phyloP scores from a whole-genome alignment of 2,329 filamentous ascomycete species.

The Tolypocladium tropicale region DNA sequence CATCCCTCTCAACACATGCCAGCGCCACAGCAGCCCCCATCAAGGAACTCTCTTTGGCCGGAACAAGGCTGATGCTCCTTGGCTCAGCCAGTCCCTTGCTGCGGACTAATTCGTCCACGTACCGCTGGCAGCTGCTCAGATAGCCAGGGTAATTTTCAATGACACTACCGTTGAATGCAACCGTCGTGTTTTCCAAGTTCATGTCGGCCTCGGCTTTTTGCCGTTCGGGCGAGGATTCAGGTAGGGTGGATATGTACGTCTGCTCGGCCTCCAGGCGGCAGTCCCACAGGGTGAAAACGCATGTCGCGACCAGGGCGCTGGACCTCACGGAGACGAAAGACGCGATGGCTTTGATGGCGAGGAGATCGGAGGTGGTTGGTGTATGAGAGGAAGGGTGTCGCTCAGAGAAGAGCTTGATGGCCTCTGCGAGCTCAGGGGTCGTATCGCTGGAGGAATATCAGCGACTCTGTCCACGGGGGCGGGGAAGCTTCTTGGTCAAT shows the following conservation, averaged over 20 bases:
- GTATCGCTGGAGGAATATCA: constrained; percentile 30
- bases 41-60: constrained; percentile 64
- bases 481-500: neutral
- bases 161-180: constrained; percentile 74
- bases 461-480: neutral
- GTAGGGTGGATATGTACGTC: constrained; percentile 20
- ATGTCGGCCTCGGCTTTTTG: constrained; percentile 41
- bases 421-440: constrained; percentile 29
- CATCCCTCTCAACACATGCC: constrained; percentile 26
- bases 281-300: constrained; percentile 49
- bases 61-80: constrained; percentile 48
- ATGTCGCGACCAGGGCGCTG: constrained; percentile 47
- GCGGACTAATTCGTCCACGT: constrained; percentile 49
- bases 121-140: constrained; percentile 47
- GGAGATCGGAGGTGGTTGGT: constrained; percentile 36
- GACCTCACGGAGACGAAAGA: constrained; percentile 47
- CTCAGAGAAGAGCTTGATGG: constrained; percentile 36
- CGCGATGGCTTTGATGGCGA: constrained; percentile 41
- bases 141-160: constrained; percentile 71
- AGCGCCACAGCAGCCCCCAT: constrained; percentile 66
- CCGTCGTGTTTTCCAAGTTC: constrained; percentile 37
- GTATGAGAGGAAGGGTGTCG: constrained; percentile 35
- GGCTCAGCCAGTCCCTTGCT: constrained; percentile 22
- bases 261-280: constrained; percentile 38
- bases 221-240: constrained; percentile 22